phyloP scores from a whole-genome alignment of 306 rosid genomes.

The Purshia tridentata region DNA sequence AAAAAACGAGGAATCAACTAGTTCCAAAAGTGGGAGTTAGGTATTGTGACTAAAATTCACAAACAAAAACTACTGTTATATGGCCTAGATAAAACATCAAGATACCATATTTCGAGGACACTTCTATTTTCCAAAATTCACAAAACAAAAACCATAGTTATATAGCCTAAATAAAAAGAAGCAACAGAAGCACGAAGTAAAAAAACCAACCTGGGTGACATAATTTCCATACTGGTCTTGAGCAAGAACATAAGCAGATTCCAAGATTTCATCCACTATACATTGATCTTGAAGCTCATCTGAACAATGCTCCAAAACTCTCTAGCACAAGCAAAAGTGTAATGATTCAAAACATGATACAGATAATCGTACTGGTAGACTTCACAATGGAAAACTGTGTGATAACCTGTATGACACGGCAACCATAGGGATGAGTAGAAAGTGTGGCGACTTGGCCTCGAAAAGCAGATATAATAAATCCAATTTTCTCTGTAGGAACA shows the following conservation, averaged over 20 bases:
- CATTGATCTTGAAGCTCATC: conserved; percentile 47
- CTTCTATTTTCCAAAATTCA: background rate
- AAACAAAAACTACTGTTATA: too few species aligned
- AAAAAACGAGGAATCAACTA: background rate
- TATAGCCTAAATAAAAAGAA: background rate
- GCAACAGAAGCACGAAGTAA: conserved; percentile 6
- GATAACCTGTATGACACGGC: conserved; percentile 71
- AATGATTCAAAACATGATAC: conserved; percentile 6
- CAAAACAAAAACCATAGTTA: background rate
- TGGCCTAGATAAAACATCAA: background rate
- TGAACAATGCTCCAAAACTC: conserved; percentile 69
- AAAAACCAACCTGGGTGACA: conserved; percentile 59
- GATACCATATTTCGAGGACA: background rate
- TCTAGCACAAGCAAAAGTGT: conserved; percentile 34
- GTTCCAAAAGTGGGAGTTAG: background rate
- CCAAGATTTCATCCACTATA: conserved; percentile 60
- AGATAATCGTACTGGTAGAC: conserved; percentile 11
- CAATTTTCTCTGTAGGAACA: conserved; percentile 50
- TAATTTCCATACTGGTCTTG: conserved; percentile 77
- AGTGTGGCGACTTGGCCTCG: conserved; percentile 48
- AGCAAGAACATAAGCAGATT: conserved; percentile 53
- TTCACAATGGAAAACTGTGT: conserved; percentile 6
- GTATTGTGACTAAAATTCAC: too few species aligned
- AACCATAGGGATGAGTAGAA: conserved; percentile 73
- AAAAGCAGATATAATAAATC: conserved; percentile 56